Base-by-base conservation (phyloP, 2,329 filamentous ascomycete genomes). In the Grosmannia huntii region DNA sequence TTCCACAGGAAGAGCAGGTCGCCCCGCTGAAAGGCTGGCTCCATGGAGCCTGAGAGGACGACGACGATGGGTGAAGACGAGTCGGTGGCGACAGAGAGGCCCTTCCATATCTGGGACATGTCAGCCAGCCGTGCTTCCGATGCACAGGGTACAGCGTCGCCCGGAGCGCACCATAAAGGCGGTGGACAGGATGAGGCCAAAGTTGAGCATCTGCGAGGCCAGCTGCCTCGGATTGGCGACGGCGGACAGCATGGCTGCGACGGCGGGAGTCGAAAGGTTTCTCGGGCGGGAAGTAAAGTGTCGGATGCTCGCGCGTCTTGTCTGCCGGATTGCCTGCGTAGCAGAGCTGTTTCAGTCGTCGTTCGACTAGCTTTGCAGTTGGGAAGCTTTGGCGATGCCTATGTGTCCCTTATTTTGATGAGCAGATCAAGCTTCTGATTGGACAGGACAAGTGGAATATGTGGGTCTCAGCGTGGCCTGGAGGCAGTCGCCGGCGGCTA, bases 181-280 rank as follows among this genome's bases (percentile, higher is more conserved):
- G 1, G 89, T 94, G 11, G 87, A 90, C 55, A 96, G 82, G 62
- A 96, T 89, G 62, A 96, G 83, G 59, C 85, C 90, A 71, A 96
- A 96, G 75, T 95, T 95, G 68, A 96, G 83, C 64, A 92, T 72
- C 77, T 95, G 90, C 54, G 83, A 79, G 66, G 90, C 84, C 57
- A 87, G 80, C 71, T 95, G 89, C 71, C 90, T 86, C 64, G 89
- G 86, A 71, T 89, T 90, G 60, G 77, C 75, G 63, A 95, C 76
- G 63, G 78, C 74, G 51, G 84, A 82, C 63, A 92, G 67, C 87
- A 91, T 91, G 16, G 14, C 41, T 5, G 33, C 21, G 31, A 50
- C 12, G 49, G 49, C 25, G 14, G 25, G 14, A 12, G 28, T 7
- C 7, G n/a, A 6, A 21, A 25, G 2, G 10, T 11, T 12, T 38